Percentiles rank a stretch among this genome's conserved stretches.
Evolutionary conservation across 139 green algal species (phyloP).

Genomic region (Chlorella sp.): DNA sequence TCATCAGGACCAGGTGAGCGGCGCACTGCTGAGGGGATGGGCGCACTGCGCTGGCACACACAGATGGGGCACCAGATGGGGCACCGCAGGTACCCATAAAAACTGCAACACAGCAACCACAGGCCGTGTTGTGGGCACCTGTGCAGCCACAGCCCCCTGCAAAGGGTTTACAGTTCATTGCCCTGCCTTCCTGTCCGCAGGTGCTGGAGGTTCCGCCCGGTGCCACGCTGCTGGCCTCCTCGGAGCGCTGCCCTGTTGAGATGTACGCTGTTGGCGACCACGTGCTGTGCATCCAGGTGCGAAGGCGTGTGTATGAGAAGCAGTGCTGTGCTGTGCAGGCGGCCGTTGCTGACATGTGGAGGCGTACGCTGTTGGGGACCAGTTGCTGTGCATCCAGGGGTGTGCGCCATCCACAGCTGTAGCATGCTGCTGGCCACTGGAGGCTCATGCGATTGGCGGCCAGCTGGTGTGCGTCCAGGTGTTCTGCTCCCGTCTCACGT

Average conservation of each 20-base stretch:
- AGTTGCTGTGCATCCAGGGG: no score
- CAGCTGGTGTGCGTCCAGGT: not conserved
- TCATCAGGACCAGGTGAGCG: slow-evolving; percentile 28
- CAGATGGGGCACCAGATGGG: no score
- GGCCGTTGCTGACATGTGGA: slow-evolving; percentile 23
- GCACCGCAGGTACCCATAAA: no score
- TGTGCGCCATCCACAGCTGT: no score
- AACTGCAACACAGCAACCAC: no score
- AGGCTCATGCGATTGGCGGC: not conserved
- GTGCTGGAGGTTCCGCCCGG: not conserved
- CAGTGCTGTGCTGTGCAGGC: no score
- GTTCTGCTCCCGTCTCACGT: not conserved
- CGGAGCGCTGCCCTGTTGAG: slow-evolving; percentile 22
- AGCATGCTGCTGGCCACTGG: not conserved
- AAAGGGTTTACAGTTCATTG: no score
- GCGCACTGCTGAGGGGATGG: no score
- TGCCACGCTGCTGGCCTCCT: slow-evolving; percentile 27
- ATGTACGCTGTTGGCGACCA: slow-evolving; percentile 10
- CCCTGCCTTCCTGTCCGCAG: no score
- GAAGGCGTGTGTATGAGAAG: not conserved
- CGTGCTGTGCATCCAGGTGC: slow-evolving; percentile 31
- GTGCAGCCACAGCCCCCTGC: no score
- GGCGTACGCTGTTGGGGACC: slow-evolving; percentile 4
- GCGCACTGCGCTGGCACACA: not conserved
- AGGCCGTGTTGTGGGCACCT: no score